A percentile compares a stretch with the other conserved stretches of the same genome.
phyloP scores from a whole-genome alignment of 495 filamentous ascomycete genomes.

The Penicillium longicatenatum region DNA sequence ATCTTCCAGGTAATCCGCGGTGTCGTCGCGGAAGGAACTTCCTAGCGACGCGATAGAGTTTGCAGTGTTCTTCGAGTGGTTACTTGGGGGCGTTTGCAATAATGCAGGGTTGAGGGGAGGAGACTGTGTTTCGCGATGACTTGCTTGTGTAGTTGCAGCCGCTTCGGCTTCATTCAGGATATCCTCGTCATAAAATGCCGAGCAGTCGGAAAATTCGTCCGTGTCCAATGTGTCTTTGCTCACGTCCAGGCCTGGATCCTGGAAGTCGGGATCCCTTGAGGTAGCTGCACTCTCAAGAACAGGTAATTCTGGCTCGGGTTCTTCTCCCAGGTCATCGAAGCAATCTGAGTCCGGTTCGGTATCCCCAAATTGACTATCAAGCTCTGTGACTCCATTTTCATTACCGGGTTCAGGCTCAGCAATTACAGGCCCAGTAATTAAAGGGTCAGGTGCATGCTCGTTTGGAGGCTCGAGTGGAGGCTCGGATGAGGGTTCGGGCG shows the following conservation, averaged over 20 bases:
- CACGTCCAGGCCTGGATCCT: background rate
- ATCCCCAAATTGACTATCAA: slow-evolving; percentile 19
- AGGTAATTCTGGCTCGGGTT: slow-evolving; percentile 11
- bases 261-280: background rate
- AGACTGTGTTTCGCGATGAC: background rate
- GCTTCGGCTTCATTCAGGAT: slow-evolving; percentile 32
- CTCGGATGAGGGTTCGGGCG: background rate
- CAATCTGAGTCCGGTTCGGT: slow-evolving; percentile 27
- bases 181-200: slow-evolving; percentile 40
- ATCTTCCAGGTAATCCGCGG: slow-evolving; percentile 40
- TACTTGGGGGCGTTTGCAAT: slow-evolving; percentile 1
- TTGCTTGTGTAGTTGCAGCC: slow-evolving; percentile 10
- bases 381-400: slow-evolving; percentile 13
- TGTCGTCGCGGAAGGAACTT: slow-evolving; percentile 48
- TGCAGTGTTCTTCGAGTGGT: slow-evolving; percentile 8
- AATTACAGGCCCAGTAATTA: no score
- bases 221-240: slow-evolving; percentile 1
- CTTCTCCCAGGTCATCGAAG: slow-evolving; percentile 20
- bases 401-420: background rate
- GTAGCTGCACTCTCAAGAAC: slow-evolving; percentile 5
- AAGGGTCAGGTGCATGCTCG: no score
- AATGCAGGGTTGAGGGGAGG: background rate
- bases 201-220: slow-evolving; percentile 48
- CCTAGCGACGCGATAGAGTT: slow-evolving; percentile 9
- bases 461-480: no score